Base-by-base conservation (phyloP, 139 green algal species). In the Chlamydomonas sphaeroides region DNA sequence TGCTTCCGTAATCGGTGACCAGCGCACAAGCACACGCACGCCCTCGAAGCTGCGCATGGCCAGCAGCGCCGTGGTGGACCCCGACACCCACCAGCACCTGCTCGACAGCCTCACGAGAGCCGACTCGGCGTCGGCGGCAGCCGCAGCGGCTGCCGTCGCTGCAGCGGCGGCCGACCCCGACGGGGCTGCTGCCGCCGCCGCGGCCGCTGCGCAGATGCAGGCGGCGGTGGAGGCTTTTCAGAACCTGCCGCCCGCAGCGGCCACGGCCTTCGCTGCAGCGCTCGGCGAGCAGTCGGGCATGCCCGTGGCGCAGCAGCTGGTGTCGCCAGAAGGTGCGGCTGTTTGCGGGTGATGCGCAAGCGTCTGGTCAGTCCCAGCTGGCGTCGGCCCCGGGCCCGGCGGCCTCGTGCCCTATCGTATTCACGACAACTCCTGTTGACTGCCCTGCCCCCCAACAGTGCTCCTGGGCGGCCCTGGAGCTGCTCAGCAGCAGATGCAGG, bases 41-140 rank as follows among this genome's bases (percentile, higher is more conserved):
- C 87, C 87, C 26, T 90, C 87, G 38, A 90, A 90, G 74, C 78
- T 90, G 45, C 78, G 87, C 61, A 88, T 88, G 30, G 84, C 72
- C 18, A 85, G 45, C n/a, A 84, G 56, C 17, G 62, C 56, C 56
- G 56, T 25, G 18, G 23, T 25, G 18, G 77, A 79, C 28, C 17
- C 65, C 11, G 59, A 79, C 32, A 59, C 70, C n/a, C 59, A 70
- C 42, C 68, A 80, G 41, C 59, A 70, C 42, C 38, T 80, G 39
- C 59, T 80, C 0, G 25, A 66, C 42, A 69, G 59, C 74, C 41
- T 80, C 2, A 48, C 74, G 1, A 45, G 59, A 0, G 59, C 59
- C 0, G 74, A 80, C 59, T 23, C 56, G 5, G 49, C 36, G 48
- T 49, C 36, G 32, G 33, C 51, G 25, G 33, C 38, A 35, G 33